phyloP scores from a whole-genome alignment of 2,329 filamentous ascomycete genomes.

The Talaromyces rugulosus region DNA sequence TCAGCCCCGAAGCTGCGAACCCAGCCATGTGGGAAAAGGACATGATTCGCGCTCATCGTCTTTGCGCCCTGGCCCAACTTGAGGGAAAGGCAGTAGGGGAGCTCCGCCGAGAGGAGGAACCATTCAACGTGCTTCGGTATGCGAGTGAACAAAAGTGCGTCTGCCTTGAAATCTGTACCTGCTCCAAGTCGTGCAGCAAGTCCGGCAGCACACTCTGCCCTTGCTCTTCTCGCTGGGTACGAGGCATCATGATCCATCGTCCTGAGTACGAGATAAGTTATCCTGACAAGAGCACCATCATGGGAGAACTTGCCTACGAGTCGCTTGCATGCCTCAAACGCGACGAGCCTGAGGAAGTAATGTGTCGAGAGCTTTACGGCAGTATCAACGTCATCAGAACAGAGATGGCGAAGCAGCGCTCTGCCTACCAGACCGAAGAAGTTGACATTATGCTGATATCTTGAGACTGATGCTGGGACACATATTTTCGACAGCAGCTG shows the following conservation, averaged over 20 bases:
- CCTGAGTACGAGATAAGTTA: constrained; percentile 2
- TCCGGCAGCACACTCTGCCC: constrained; percentile 28
- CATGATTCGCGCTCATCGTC: constrained; percentile 26
- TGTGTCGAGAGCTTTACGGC: constrained; percentile 3
- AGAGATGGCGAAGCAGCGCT: constrained; percentile 10
- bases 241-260: constrained; percentile 20
- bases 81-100: constrained; percentile 34
- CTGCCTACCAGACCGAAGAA: background rate
- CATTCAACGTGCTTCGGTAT: constrained; percentile 23
- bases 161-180: constrained; percentile 29
- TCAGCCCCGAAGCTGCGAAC: constrained; percentile 16
- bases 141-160: constrained; percentile 32
- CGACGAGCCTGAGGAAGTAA: constrained; percentile 3
- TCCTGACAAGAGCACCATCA: constrained; percentile 4
- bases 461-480: background rate
- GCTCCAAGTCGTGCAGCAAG: constrained; percentile 29
- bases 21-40: constrained; percentile 21
- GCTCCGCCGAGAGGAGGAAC: constrained; percentile 21
- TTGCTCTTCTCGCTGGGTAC: constrained; percentile 32
- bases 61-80: constrained; percentile 29
- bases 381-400: constrained; percentile 10
- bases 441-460: background rate
- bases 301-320: constrained; percentile 10
- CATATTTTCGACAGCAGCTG: too few species aligned
- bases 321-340: constrained; percentile 6